A percentile compares a stretch with the other conserved stretches of the same genome.
phyloP scores from a whole-genome alignment of 140 eudicot species.

The Oenanthe javanica region DNA sequence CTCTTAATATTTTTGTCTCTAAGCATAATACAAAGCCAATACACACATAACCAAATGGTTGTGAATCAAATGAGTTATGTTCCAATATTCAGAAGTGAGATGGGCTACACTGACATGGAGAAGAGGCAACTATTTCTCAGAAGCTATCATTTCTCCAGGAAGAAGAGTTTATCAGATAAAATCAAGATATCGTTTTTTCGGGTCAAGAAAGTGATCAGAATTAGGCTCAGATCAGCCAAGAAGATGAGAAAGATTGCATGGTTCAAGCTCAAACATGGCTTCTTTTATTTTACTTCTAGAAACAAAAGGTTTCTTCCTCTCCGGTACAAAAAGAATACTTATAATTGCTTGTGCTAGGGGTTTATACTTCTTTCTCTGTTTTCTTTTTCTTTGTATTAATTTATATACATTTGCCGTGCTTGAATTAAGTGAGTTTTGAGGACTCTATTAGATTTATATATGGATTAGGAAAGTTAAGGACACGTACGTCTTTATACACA shows the following conservation, averaged over 20 bases:
- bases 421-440: background rate
- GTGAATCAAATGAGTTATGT: constrained; percentile 16
- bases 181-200: constrained; percentile 54
- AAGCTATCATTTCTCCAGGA: constrained; percentile 84
- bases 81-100: constrained; percentile 33
- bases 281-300: constrained; percentile 24
- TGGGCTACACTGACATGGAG: constrained; percentile 53
- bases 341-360: constrained; percentile 41
- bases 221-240: constrained; percentile 42
- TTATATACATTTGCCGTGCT: background rate
- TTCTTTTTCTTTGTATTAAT: background rate
- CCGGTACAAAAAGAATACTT: constrained; percentile 7
- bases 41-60: constrained; percentile 12
- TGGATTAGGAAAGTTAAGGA: background rate
- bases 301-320: constrained; percentile 43
- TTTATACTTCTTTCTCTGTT: background rate
- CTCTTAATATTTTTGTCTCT: background rate
- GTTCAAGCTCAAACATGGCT: constrained; percentile 48
- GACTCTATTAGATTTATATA: background rate
- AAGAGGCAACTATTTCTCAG: constrained; percentile 74
- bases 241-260: constrained; percentile 51
- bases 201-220: constrained; percentile 47
- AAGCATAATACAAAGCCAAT: too few relatives aligned
- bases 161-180: constrained; percentile 48
- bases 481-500: background rate